Evolutionary conservation across 805 yeast species (phyloP).

Genomic region (Candida quercuum): DNA sequence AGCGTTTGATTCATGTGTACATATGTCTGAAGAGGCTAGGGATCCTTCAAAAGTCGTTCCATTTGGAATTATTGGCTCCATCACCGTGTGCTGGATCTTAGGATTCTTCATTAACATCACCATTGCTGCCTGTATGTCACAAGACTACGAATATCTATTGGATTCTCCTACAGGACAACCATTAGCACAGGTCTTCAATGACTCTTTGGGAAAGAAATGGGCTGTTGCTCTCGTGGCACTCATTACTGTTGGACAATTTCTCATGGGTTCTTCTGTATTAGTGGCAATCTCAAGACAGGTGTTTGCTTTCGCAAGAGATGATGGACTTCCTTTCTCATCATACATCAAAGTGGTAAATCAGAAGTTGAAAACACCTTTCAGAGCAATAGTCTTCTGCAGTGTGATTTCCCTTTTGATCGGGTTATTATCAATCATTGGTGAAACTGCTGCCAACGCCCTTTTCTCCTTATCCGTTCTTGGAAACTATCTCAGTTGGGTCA

Average conservation of each 20-base stretch:
- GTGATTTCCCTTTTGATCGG: constrained; percentile 32
- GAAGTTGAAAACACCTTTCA: constrained; percentile 51
- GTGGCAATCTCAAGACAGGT: constrained; percentile 63
- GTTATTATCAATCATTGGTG: constrained; percentile 33
- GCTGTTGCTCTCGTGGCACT: constrained; percentile 58
- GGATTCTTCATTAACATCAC: constrained; percentile 55
- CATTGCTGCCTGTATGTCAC: constrained; percentile 47
- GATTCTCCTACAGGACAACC: constrained; percentile 49
- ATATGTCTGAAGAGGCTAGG: constrained; percentile 67
- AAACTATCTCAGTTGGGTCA: constrained; percentile 36
- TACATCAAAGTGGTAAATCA: constrained; percentile 53
- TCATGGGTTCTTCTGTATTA: constrained; percentile 59
- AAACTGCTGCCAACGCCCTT: constrained; percentile 38
- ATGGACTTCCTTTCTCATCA: constrained; percentile 59
- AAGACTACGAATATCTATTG: constrained; percentile 38
- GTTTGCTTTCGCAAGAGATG: constrained; percentile 74
- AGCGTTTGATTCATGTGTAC: constrained; percentile 67
- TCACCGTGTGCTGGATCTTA: constrained; percentile 47
- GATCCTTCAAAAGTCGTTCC: constrained; percentile 62
- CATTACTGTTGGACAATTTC: constrained; percentile 53
- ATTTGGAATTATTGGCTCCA: constrained; percentile 56
- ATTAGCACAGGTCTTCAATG: constrained; percentile 58
- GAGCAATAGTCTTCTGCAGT: constrained; percentile 48
- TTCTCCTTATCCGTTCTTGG: constrained; percentile 39
- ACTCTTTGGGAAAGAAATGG: constrained; percentile 60